Percentiles rank a stretch among this genome's conserved stretches.
Conservation (phyloP, 2,329 filamentous ascomycete genomes). For the Elsinoe ampelina region DNA sequence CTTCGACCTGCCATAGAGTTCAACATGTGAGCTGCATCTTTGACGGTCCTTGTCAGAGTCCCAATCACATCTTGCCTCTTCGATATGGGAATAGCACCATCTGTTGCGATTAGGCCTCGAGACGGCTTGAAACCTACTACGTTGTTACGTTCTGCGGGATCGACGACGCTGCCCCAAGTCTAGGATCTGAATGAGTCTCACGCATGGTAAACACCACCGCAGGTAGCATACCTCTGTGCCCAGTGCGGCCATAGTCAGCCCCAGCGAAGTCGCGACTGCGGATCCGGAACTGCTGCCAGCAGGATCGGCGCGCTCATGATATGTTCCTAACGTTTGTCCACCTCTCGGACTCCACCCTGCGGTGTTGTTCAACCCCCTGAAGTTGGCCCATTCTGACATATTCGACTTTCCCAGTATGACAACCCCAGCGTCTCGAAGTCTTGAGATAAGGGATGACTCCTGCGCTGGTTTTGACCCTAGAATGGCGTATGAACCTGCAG, state of each 20-base stretch:
- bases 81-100: conserved; percentile 16
- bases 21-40: conserved; percentile 15
- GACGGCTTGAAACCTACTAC: conserved; percentile 19
- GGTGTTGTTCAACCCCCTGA: conserved; percentile 15
- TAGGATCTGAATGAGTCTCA: too few relatives aligned
- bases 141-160: too few relatives aligned
- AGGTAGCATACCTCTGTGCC: conserved; percentile 17
- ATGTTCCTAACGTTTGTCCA: conserved; percentile 17
- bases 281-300: conserved; percentile 16
- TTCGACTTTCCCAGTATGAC: conserved; percentile 18
- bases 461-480: conserved; percentile 15
- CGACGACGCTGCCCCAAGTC: too few relatives aligned
- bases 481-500: conserved; percentile 18
- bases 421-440: conserved; percentile 17
- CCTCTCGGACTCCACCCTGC: conserved; percentile 16
- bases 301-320: conserved; percentile 12
- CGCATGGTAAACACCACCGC: too few relatives aligned
- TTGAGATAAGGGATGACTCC: conserved; percentile 15
- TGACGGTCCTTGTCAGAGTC: conserved; percentile 15
- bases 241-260: conserved; percentile 14
- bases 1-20: conserved; percentile 14
- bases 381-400: conserved; percentile 17
- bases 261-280: conserved; percentile 15
- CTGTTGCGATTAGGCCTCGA: conserved; percentile 17
- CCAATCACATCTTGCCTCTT: conserved; percentile 17